phyloP scores from a whole-genome alignment of 768 basidiomycete genomes.

The Leccinum subtestaceum region DNA sequence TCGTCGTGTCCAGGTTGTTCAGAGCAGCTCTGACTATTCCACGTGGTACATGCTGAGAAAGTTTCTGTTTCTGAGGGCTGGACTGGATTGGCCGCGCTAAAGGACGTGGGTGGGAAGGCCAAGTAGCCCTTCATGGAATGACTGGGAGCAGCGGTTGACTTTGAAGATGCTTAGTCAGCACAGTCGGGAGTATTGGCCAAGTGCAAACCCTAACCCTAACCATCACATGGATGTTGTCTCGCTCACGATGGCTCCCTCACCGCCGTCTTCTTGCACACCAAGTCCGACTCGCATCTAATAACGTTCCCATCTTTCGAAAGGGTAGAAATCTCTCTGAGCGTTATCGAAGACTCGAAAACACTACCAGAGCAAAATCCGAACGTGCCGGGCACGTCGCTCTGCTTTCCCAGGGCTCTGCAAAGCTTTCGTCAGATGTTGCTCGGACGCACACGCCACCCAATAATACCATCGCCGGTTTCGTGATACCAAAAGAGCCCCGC shows the following conservation, averaged over 20 bases:
- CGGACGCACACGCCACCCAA: background rate
- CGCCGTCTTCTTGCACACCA: background rate
- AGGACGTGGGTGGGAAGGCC: constrained; percentile 20
- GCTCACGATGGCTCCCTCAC: constrained; percentile 3
- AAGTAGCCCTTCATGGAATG: constrained; percentile 25
- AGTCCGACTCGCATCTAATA: constrained; percentile 10
- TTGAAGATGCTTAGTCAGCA: background rate
- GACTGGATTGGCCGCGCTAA: background rate
- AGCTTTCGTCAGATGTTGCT: background rate
- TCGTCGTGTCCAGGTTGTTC: background rate
- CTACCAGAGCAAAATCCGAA: constrained; percentile 43
- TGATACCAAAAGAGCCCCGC: constrained; percentile 59
- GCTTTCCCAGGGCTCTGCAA: constrained; percentile 12
- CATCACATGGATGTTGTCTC: constrained; percentile 21
- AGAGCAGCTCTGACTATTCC: background rate
- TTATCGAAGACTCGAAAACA: constrained; percentile 54
- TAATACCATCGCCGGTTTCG: constrained; percentile 24
- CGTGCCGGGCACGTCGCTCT: constrained; percentile 32
- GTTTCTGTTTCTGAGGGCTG: background rate
- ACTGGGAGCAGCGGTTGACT: background rate
- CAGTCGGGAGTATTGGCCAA: no score
- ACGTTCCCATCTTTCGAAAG: constrained; percentile 24
- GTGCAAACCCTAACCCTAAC: background rate
- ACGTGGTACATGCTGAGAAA: background rate
- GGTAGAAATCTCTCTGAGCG: constrained; percentile 62